phyloP scores from a whole-genome alignment of 495 filamentous ascomycete species.

The Aspergillus bertholletiae region DNA sequence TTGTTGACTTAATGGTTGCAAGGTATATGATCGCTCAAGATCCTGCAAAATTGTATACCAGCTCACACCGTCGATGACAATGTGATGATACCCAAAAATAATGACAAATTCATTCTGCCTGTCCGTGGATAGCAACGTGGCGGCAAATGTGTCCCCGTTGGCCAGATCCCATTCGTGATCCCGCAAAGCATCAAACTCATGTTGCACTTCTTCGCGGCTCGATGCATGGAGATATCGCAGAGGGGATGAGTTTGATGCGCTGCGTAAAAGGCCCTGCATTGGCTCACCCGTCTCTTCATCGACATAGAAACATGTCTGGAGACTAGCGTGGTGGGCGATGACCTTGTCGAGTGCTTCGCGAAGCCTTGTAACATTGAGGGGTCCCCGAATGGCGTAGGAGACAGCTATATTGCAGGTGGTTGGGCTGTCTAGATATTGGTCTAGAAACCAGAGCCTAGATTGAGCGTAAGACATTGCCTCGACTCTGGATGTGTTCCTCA shows the following conservation, averaged over 20 bases:
- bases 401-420: not conserved
- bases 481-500: no score
- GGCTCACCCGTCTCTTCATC: not conserved
- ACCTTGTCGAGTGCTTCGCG: not conserved
- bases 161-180: not conserved
- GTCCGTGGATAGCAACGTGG: not conserved
- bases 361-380: not conserved
- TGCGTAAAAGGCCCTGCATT: not conserved
- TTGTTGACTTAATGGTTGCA: not conserved
- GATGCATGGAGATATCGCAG: no score
- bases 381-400: not conserved
- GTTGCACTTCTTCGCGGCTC: not conserved
- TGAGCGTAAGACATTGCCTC: no score
- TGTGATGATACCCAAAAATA: not conserved
- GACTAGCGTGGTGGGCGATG: not conserved
- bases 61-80: not conserved
- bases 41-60: not conserved
- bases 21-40: not conserved
- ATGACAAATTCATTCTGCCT: not conserved
- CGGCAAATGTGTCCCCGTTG: not conserved
- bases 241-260: not conserved
- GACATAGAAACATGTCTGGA: not conserved
- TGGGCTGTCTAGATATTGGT: not conserved
- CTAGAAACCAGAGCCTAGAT: not conserved
- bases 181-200: not conserved